phyloP scores from a whole-genome alignment of 352 stramenopile genomes.

The Pythium sukuiense region DNA sequence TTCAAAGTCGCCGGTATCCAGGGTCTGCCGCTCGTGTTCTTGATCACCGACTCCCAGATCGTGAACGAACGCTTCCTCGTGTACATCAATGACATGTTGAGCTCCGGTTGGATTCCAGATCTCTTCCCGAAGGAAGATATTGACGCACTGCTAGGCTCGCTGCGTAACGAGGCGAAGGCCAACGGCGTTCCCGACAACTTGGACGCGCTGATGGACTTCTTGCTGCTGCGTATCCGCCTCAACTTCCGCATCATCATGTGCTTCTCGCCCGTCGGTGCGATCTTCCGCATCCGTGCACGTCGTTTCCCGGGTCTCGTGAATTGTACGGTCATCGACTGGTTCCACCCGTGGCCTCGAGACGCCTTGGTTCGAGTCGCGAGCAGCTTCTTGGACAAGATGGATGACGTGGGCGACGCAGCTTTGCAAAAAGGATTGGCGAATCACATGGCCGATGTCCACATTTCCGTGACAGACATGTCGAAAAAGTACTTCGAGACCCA shows the following conservation, averaged over 20 bases:
- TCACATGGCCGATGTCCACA: conserved; percentile 97
- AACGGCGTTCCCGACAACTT: conserved; percentile 92
- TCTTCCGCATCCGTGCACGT: conserved; percentile 95
- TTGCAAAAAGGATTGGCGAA: conserved; percentile 92
- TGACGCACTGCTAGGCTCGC: conserved; percentile 87
- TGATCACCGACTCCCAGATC: conserved; percentile 99
- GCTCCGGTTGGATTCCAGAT: conserved; percentile 95
- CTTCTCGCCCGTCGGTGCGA: conserved; percentile 96
- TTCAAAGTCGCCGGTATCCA: conserved; percentile 96
- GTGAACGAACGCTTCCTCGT: conserved; percentile 98
- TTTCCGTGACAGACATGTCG: conserved; percentile 95
- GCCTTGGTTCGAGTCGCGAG: conserved; percentile 96
- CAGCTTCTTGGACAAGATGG: conserved; percentile 95
- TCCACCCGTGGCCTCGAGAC: conserved; percentile 97
- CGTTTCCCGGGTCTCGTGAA: conserved; percentile 97
- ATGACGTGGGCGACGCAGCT: conserved; percentile 81
- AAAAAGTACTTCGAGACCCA: conserved; percentile 95
- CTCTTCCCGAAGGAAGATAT: conserved; percentile 97
- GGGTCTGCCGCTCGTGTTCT: conserved; percentile 93
- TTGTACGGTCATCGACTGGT: conserved; percentile 98
- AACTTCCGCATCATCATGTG: conserved; percentile 98
- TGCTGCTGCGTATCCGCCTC: conserved; percentile 91
- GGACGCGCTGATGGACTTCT: conserved; percentile 95
- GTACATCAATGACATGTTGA: conserved; percentile 97
- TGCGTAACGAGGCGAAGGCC: conserved; percentile 95